Evolutionary conservation across 257 asterid genomes (phyloP).

Genomic region (Solanum paucissectum): DNA sequence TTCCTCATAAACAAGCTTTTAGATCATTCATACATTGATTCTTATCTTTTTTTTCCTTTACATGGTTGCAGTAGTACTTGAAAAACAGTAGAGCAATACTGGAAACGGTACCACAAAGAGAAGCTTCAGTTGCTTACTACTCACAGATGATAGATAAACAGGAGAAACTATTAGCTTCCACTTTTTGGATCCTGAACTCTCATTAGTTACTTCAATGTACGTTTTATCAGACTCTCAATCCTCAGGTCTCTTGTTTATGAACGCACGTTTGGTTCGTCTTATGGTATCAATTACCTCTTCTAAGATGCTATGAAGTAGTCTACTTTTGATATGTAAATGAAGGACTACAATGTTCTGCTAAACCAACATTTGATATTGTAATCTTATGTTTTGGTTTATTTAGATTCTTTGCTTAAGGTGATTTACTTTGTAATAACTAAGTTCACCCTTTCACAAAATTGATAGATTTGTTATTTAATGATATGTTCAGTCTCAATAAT

Average conservation of each 20-base stretch:
- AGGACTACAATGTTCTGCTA: neutral
- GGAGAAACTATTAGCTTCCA: neutral
- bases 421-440: neutral
- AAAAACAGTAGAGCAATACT: neutral
- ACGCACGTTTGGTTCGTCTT: neutral
- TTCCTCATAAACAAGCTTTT: neutral
- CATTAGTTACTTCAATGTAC: neutral
- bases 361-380: neutral
- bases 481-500: neutral
- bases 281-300: neutral
- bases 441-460: neutral
- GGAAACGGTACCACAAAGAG: neutral
- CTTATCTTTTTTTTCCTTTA: neutral
- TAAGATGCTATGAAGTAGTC: neutral
- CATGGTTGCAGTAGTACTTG: neutral
- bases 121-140: neutral
- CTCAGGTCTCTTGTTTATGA: neutral
- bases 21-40: neutral
- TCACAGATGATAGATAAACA: neutral
- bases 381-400: neutral
- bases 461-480: neutral
- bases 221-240: neutral
- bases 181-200: neutral
- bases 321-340: neutral
- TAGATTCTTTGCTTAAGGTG: neutral